Evolutionary conservation across 164 flowering plant genomes (phyloP), one percentile per base, ranked within the genome.

Genomic region (Magnolia officinalis): DNA sequence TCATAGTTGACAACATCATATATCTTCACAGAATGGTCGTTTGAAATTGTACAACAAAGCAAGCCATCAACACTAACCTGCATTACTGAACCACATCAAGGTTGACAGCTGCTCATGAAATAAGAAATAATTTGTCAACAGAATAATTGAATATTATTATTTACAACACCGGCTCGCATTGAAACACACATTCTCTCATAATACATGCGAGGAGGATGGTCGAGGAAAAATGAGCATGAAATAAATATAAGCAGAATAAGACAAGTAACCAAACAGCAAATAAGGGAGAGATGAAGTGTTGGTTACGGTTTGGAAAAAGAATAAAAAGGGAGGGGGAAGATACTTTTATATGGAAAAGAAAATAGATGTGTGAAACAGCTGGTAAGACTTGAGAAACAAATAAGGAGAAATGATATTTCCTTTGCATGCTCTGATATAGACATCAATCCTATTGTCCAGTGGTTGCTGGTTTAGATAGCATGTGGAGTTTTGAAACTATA

Each of bases 1-100:
- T 96, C 99, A 84, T 90, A 96, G 86, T 96, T 96, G 79, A 94
- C 95, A 63, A 96, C 99, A 83, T 96, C 99, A 79, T 92, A 96
- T 80, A 96, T 85, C 87, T 96, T 96, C 79, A 92, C 97, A 65
- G 99, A 90, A 49, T 55, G 85, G 58, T 96, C 99, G 82, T 70
- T 90, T 63, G 98, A 96, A 76, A 96, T 96, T 76, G 98, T 94
- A 82, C 96, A 91, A 80, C 99, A 92, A 77, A 94, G 96, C 72
- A 93, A 77, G 37, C 99, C 99, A 88, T 96, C 99, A 73, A 81
- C 84, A 79, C 99, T 96, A 82, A 96, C 97, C 99, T 92, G 98
- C 97, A 92, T 72, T 77, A 78, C 84, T 86, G 86, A 88, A 88
- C 82, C 74, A 82, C 73, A 87, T 89, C 81, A 89, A 72, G 83